A percentile compares a stretch with the other conserved stretches of the same genome.
Evolutionary conservation across 1,284 basidiomycete genomes (phyloP).

Genomic region (Fistulina hepatica): DNA sequence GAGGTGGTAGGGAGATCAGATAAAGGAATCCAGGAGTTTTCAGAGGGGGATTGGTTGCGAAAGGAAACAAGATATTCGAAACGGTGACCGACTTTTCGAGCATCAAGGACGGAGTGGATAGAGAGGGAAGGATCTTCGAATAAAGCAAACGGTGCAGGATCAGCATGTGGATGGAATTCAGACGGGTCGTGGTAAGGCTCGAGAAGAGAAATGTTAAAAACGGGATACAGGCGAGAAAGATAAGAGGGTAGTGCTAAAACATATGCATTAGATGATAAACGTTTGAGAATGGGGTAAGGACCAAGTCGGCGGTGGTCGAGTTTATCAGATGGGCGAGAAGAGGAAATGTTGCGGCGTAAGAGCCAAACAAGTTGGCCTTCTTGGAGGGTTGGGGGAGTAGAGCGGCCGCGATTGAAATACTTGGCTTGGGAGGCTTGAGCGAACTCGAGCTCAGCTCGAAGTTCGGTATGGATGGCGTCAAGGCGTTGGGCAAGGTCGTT

Average conservation of each 20-base stretch:
- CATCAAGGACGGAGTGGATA: no score
- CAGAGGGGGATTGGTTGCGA: no score
- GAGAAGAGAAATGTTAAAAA: slow-evolving; percentile 32
- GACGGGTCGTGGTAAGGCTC: no score
- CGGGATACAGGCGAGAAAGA: slow-evolving; percentile 23
- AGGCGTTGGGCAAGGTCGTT: not conserved
- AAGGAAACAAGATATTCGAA: no score
- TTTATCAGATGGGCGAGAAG: not conserved
- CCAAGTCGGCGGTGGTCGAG: slow-evolving; percentile 27
- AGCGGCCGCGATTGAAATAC: no score
- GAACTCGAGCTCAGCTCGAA: slow-evolving; percentile 19
- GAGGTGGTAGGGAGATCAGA: no score
- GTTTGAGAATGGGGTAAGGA: slow-evolving; percentile 25
- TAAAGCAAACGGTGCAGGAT: no score
- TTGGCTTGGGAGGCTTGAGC: slow-evolving; percentile 20
- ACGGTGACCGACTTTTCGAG: no score
- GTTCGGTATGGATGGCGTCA: slow-evolving; percentile 18
- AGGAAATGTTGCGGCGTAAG: slow-evolving; percentile 14
- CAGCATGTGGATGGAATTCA: no score
- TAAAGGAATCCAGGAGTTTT: no score
- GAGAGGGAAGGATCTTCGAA: no score
- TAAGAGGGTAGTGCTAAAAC: slow-evolving; percentile 24
- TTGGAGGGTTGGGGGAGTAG: slow-evolving; percentile 22
- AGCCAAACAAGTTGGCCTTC: slow-evolving; percentile 28
- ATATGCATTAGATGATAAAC: slow-evolving; percentile 17